Conservation (phyloP, 2,329 filamentous ascomycete genomes). For the Aspergillus sp. region DNA sequence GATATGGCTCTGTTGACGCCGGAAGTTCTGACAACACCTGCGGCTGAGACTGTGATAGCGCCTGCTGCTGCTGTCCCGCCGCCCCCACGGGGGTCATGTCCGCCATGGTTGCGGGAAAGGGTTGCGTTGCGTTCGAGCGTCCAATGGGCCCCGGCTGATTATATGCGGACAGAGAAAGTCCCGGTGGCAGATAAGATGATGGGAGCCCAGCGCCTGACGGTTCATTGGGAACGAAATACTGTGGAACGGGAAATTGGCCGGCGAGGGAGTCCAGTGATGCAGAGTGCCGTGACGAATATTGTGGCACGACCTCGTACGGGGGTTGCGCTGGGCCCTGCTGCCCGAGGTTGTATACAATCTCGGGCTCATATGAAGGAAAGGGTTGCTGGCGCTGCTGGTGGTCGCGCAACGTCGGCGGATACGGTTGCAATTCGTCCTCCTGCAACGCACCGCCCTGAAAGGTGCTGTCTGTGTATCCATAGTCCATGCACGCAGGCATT, state of each 20-base stretch:
- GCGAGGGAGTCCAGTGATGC: constrained; percentile 75
- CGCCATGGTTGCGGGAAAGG: constrained; percentile 55
- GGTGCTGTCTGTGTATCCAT: constrained; percentile 58
- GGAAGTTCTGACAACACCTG: constrained; percentile 46
- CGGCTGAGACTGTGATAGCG: constrained; percentile 27
- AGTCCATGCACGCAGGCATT: constrained; percentile 45
- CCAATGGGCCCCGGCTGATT: constrained; percentile 60
- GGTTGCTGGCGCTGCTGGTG: constrained; percentile 51
- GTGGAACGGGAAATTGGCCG: constrained; percentile 66
- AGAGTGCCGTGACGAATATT: constrained; percentile 73
- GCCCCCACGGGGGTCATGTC: constrained; percentile 43
- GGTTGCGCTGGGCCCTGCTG: constrained; percentile 61
- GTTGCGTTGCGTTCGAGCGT: constrained; percentile 50
- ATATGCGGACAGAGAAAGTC: constrained; percentile 58
- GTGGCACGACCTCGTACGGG: constrained; percentile 71
- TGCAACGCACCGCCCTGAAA: constrained; percentile 48
- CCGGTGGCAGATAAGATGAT: constrained; percentile 64
- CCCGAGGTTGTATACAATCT: constrained; percentile 78
- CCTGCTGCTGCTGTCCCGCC: constrained; percentile 38
- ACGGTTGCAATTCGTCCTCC: constrained; percentile 56
- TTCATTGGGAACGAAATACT: constrained; percentile 71
- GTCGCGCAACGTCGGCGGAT: constrained; percentile 64
- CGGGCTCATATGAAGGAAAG: constrained; percentile 57
- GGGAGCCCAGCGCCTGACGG: constrained; percentile 62
- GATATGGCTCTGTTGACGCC: constrained; percentile 67